Conservation (phyloP, 257 asterid genomes). For the Mitragyna speciosa region DNA sequence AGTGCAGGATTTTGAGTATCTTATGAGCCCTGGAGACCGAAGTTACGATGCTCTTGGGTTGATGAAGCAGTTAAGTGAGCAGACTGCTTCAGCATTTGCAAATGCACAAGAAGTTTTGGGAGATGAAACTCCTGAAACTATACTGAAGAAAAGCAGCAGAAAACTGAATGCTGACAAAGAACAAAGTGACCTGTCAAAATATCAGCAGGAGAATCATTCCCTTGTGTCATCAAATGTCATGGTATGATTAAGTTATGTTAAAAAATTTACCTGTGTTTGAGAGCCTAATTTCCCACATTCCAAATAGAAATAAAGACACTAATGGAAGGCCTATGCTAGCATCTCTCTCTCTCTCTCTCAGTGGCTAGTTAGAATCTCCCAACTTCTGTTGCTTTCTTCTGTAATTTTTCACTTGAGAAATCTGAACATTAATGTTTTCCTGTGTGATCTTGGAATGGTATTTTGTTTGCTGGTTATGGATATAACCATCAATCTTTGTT, state of each 20-base stretch:
- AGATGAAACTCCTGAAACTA: slow-evolving; percentile 80
- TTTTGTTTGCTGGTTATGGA: background rate
- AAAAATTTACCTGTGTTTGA: slow-evolving; percentile 4
- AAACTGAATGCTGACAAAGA: slow-evolving; percentile 38
- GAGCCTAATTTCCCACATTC: background rate
- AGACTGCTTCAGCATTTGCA: slow-evolving; percentile 86
- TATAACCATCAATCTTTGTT: background rate
- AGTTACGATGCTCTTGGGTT: slow-evolving; percentile 89
- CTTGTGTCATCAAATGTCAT: slow-evolving; percentile 35
- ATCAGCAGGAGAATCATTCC: slow-evolving; percentile 33
- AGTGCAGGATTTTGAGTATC: slow-evolving; percentile 76
- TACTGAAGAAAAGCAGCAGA: slow-evolving; percentile 51
- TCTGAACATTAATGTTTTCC: background rate
- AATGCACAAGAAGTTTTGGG: slow-evolving; percentile 91
- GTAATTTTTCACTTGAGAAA: background rate
- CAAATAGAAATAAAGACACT: background rate
- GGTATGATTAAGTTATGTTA: slow-evolving; percentile 37
- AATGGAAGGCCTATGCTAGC: background rate
- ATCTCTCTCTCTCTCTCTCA: background rate
- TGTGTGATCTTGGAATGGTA: background rate
- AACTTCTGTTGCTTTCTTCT: background rate
- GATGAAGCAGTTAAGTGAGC: slow-evolving; percentile 92
- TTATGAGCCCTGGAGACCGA: slow-evolving; percentile 71
- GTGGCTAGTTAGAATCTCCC: background rate
- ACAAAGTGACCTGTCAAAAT: slow-evolving; percentile 25